phyloP scores from a whole-genome alignment of 352 stramenopile species.

The Pythium coloratum region DNA sequence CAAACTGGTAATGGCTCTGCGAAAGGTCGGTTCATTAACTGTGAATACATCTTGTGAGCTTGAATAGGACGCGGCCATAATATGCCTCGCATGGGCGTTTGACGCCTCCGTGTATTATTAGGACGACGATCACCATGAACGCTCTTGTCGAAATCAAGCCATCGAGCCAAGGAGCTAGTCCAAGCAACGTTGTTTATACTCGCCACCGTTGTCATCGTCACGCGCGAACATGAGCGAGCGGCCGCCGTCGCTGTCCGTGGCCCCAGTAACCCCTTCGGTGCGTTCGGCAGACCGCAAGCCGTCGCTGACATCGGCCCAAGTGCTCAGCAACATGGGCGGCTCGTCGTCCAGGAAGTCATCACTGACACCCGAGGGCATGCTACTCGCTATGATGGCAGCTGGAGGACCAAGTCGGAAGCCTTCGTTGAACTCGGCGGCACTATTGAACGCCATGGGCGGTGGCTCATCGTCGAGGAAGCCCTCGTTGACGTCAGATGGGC shows the following conservation, averaged over 20 bases:
- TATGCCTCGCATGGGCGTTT: neutral
- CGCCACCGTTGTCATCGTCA: neutral
- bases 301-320: conserved; percentile 4
- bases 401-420: neutral
- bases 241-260: conserved; percentile 3
- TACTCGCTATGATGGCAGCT: neutral
- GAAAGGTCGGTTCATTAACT: neutral
- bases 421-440: neutral
- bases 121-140: neutral
- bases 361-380: conserved; percentile 7
- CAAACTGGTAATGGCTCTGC: neutral
- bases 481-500: neutral
- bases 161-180: neutral
- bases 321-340: neutral
- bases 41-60: conserved; percentile 5
- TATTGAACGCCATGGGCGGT: conserved; percentile 1
- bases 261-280: neutral
- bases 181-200: neutral
- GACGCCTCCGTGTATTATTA: conserved; percentile 1
- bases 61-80: neutral
- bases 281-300: conserved; percentile 13
- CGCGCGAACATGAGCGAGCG: conserved; percentile 10
- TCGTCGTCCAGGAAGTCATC: conserved; percentile 7
- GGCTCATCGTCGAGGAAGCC: neutral
- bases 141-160: neutral